Base-by-base conservation (phyloP, 345 rosid genomes). In the Arabidopsis arenosa region DNA sequence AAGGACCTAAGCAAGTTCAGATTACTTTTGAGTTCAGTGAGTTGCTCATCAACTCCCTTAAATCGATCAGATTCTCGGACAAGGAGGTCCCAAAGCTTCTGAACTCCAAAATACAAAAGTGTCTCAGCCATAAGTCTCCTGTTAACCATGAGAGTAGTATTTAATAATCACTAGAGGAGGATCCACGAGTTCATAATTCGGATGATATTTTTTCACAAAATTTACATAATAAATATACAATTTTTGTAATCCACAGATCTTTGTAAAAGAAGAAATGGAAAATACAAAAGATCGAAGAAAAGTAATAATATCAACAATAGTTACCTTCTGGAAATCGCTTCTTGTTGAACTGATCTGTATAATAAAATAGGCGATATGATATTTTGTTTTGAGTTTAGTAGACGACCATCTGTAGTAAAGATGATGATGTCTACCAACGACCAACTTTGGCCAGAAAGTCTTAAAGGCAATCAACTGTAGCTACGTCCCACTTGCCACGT, bases 81-180 rank as follows among this genome's bases (percentile, higher is more conserved):
- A 26, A 73, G 55, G 11, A 75, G 2, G 21, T 76, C 76, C 26
- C 51, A 54, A 7, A 75, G 73, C 28, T 70, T 79, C 40, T 82
- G 4, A 0, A 76, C 56, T 41, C 41, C 80, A 30, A 62, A 79
- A 7, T 60, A 18, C 26, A 82, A 43, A 7, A 67, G 68, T 33
- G 70, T 39, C 14, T 72, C 85, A 11, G 66, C 74, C 74, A 70
- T 70, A 40, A 28, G 0, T 37, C 48, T 23, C 48, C 51, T 53
- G 51, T 52, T 52, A 8, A 21, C 32, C 15, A 17, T n/a, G 13
- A 51, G 13, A 52, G 4, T 35, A 35, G 63, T 33, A 33, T 0
- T 8, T 1, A 56, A 57, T 8, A 14, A 44, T 44, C 17, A 44
- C 21, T 13, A 9, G 2, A 21, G 18, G 32, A 55, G 3, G 18